Percentiles rank a stretch among this genome's conserved stretches.
phyloP scores from a whole-genome alignment of 352 stramenopile genomes.

The Plasmopara viticola region DNA sequence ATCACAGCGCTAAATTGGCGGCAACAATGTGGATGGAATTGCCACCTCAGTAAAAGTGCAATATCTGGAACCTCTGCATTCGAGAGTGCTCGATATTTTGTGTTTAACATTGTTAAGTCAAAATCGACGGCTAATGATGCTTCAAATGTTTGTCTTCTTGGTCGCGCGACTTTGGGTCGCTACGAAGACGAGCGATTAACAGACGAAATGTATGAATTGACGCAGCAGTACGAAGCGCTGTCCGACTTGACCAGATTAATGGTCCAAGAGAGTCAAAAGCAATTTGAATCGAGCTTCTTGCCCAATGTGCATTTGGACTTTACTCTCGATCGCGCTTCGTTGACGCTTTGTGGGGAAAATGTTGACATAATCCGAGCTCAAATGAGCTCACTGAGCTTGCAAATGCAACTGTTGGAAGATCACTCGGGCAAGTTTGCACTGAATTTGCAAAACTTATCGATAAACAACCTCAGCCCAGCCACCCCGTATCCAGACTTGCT shows the following conservation, averaged over 20 bases:
- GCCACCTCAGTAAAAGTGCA: slow-evolving; percentile 39
- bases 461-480: slow-evolving; percentile 56
- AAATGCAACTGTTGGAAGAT: slow-evolving; percentile 67
- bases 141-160: slow-evolving; percentile 33
- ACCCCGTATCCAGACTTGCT: slow-evolving; percentile 74
- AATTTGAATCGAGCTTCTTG: slow-evolving; percentile 27
- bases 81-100: slow-evolving; percentile 26
- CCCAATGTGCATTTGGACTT: slow-evolving; percentile 68
- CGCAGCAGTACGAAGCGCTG: slow-evolving; percentile 41
- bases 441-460: slow-evolving; percentile 50
- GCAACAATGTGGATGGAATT: slow-evolving; percentile 50
- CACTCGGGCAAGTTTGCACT: slow-evolving; percentile 57
- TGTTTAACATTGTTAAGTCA: slow-evolving; percentile 39
- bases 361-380: slow-evolving; percentile 53
- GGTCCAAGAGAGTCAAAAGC: slow-evolving; percentile 31
- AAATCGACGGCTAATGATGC: slow-evolving; percentile 28
- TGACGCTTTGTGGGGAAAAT: slow-evolving; percentile 53
- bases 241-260: slow-evolving; percentile 36
- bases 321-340: slow-evolving; percentile 40
- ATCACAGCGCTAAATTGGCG: slow-evolving; percentile 51
- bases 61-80: slow-evolving; percentile 34
- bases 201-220: slow-evolving; percentile 43
- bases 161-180: slow-evolving; percentile 22
- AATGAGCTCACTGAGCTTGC: slow-evolving; percentile 42
- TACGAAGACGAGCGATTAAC: slow-evolving; percentile 36